Base-by-base conservation (phyloP, 1,139 yeast genomes). In the Scheffersomyces quercinus region DNA sequence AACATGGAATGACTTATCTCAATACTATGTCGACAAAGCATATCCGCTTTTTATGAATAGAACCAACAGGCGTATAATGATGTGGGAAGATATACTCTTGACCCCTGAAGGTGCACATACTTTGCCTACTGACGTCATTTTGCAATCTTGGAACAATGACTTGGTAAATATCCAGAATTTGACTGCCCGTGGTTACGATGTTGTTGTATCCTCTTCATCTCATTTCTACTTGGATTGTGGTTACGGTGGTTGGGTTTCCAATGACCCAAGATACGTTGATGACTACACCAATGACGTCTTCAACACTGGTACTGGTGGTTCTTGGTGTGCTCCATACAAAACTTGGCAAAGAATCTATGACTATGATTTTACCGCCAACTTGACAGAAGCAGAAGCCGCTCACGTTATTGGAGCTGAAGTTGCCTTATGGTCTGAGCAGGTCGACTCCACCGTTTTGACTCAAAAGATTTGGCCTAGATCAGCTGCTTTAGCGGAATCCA, bases 241-340 rank as follows among this genome's bases (percentile, higher is more conserved):
- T 3, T 62, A 58, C 43, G 79, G 80, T 15, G 73, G 70, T 2
- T 74, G 63, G 61, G 58, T 69, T 2, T 58, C 75, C 12, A 70
- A 72, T 51, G 75, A 73, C 47, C 63, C 66, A 2, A 48, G 71
- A 28, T 68, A 70, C 51, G 53, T 62, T n/a, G 69, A 66, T 39
- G 52, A 51, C 2, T 49, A 53, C 4, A 54, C 44, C 8, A 62
- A 64, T 44, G 47, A 44, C 3, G 63, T 49, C 3, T 68, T 67
- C 53, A 69, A 70, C 52, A 50, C 52, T 24, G 66, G 66, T 12
- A 42, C 41, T 36, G 77, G 72, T 10, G 79, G 78, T 3, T 66
- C 75, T n/a, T 76, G 78, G 77, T 75, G 81, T 56, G 73, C 66
- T 31, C 78, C 79, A 2, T 75, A 75, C 59, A 75, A 73, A 51